Conservation (phyloP, 805 yeast species). For the Komagataella pastoris region DNA sequence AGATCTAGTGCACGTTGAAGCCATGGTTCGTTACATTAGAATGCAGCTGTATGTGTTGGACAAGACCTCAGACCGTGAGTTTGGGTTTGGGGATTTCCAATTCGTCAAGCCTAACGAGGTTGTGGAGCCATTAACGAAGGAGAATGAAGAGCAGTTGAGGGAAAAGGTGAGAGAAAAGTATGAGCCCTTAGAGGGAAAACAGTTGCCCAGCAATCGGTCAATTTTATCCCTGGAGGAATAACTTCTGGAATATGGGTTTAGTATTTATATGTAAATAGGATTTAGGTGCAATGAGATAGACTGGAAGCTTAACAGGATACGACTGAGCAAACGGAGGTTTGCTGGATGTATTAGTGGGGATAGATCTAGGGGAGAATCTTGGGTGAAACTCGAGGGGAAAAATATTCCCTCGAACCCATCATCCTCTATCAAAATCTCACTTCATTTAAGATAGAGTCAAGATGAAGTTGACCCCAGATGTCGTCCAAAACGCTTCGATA, state of each 20-base stretch:
- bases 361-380: neutral
- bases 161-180: slow-evolving; percentile 37
- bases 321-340: neutral
- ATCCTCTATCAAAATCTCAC: neutral
- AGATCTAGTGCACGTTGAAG: slow-evolving; percentile 76
- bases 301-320: neutral
- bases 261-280: neutral
- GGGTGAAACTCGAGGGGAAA: neutral
- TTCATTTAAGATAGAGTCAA: neutral
- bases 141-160: slow-evolving; percentile 45
- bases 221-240: slow-evolving; percentile 33
- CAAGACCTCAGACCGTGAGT: slow-evolving; percentile 80
- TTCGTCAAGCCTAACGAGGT: slow-evolving; percentile 76
- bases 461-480: slow-evolving; percentile 46
- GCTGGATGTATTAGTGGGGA: neutral
- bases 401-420: neutral
- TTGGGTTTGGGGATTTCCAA: slow-evolving; percentile 79
- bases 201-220: slow-evolving; percentile 50
- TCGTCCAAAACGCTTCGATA: slow-evolving; percentile 34
- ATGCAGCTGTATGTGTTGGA: slow-evolving; percentile 81
- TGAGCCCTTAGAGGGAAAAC: slow-evolving; percentile 30
- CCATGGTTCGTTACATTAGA: slow-evolving; percentile 80
- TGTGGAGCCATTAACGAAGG: slow-evolving; percentile 56
- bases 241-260: neutral
- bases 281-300: neutral